Conservation (phyloP, 331 rosid species). For the Arachis monticola region DNA sequence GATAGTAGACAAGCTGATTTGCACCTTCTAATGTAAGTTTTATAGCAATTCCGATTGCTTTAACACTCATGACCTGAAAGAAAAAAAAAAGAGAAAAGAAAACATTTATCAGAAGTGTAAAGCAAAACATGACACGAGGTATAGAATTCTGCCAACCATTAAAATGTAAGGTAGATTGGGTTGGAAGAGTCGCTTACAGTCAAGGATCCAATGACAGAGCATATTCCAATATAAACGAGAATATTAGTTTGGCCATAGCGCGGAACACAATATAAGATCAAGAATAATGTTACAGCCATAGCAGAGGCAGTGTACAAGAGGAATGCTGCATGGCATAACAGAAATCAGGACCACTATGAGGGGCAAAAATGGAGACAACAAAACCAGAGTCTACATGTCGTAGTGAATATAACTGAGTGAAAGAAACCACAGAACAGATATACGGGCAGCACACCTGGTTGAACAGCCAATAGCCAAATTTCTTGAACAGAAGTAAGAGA, state of each 20-base stretch:
- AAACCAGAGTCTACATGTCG: not conserved
- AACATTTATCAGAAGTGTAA: constrained; percentile 23
- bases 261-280: constrained; percentile 76
- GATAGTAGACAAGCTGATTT: constrained; percentile 65
- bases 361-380: constrained; percentile 1
- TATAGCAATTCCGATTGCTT: constrained; percentile 91
- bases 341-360: constrained; percentile 45
- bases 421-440: not conserved
- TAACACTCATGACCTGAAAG: constrained; percentile 92
- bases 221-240: constrained; percentile 77
- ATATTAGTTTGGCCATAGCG: constrained; percentile 90
- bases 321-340: constrained; percentile 67
- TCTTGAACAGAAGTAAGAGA: constrained; percentile 68
- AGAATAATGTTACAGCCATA: constrained; percentile 63
- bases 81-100: not conserved
- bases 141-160: not conserved
- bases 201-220: constrained; percentile 89
- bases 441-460: constrained; percentile 68
- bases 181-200: constrained; percentile 62
- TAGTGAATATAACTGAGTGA: not conserved
- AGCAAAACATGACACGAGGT: constrained; percentile 4
- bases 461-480: constrained; percentile 89
- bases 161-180: not conserved
- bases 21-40: constrained; percentile 86
- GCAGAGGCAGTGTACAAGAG: constrained; percentile 85